These are phyloP conservation scores for Alternaria solani DNA, from an alignment of 2,329 filamentous ascomycete genomes.

Conservation along the genomic window DNA sequence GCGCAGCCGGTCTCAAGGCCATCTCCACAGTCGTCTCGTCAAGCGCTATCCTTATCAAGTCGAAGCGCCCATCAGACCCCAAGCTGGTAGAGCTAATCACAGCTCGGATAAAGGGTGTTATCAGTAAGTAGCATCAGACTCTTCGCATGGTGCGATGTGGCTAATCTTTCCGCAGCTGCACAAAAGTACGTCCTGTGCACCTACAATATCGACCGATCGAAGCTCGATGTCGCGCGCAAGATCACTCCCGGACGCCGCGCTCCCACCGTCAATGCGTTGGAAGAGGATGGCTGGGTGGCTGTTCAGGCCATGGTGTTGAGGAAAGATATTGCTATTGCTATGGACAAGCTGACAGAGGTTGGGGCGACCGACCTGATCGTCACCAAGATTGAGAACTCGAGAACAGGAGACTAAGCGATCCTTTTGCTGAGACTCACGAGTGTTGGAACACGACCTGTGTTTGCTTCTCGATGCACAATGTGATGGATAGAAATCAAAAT, in stretches of 20 bases:
- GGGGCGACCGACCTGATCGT: constrained; percentile 88
- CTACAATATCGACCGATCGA: constrained; percentile 84
- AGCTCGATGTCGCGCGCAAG: constrained; percentile 71
- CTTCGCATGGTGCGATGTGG: background rate
- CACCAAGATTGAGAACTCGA: constrained; percentile 82
- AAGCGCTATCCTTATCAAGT: constrained; percentile 90
- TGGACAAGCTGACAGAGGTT: constrained; percentile 80
- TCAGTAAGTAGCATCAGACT: constrained; percentile 63
- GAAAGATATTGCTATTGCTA: constrained; percentile 82
- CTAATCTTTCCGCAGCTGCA: constrained; percentile 64
- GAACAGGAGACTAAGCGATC: constrained; percentile 32
- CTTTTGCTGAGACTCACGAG: background rate
- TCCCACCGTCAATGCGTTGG: constrained; percentile 87
- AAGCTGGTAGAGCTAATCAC: constrained; percentile 84
- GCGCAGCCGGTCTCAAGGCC: constrained; percentile 88
- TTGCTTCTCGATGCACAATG: background rate
- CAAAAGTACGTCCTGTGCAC: constrained; percentile 94
- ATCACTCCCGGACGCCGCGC: constrained; percentile 95
- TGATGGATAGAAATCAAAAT: background rate
- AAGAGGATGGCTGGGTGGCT: constrained; percentile 92
- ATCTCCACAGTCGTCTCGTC: constrained; percentile 93
- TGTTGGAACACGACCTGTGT: background rate
- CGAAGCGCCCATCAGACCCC: constrained; percentile 79
- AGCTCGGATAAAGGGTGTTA: constrained; percentile 88
- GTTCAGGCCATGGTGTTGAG: constrained; percentile 92